phyloP scores from a whole-genome alignment of 2,329 filamentous ascomycete species.

The Sordariomycetes sp. region DNA sequence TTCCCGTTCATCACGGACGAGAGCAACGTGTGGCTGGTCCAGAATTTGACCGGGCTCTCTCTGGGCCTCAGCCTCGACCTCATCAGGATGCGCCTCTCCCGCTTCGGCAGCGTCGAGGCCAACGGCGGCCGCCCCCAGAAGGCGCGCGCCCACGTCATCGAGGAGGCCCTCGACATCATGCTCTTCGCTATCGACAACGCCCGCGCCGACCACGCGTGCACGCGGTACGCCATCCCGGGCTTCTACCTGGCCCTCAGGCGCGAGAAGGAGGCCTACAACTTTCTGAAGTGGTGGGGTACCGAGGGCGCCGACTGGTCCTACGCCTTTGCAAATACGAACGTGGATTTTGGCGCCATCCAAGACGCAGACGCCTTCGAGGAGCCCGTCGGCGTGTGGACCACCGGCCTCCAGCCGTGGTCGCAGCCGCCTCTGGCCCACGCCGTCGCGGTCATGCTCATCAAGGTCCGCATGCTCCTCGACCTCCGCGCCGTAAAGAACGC shows the following conservation, averaged over 20 bases:
- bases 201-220: constrained; percentile 5
- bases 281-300: constrained; percentile 22
- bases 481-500: constrained; percentile 11
- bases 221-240: constrained; percentile 17
- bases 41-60: too few species aligned
- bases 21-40: too few species aligned
- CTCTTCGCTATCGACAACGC: too few species aligned
- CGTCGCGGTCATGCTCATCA: constrained; percentile 10
- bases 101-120: too few species aligned
- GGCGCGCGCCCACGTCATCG: too few species aligned
- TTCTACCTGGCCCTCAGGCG: constrained; percentile 31
- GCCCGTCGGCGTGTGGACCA: not conserved
- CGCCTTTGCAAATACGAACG: constrained; percentile 10
- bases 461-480: constrained; percentile 13
- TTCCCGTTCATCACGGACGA: too few species aligned
- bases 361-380: constrained; percentile 29
- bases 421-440: constrained; percentile 7
- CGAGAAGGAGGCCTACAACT: constrained; percentile 40
- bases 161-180: too few species aligned
- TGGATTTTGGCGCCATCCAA: constrained; percentile 20
- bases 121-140: too few species aligned
- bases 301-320: constrained; percentile 7
- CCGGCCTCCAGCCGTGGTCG: not conserved
- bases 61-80: too few species aligned
- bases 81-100: too few species aligned